These are phyloP conservation scores for Eucalyptus sp. DNA, from an alignment of 345 rosid species.

Conservation along the genomic window DNA sequence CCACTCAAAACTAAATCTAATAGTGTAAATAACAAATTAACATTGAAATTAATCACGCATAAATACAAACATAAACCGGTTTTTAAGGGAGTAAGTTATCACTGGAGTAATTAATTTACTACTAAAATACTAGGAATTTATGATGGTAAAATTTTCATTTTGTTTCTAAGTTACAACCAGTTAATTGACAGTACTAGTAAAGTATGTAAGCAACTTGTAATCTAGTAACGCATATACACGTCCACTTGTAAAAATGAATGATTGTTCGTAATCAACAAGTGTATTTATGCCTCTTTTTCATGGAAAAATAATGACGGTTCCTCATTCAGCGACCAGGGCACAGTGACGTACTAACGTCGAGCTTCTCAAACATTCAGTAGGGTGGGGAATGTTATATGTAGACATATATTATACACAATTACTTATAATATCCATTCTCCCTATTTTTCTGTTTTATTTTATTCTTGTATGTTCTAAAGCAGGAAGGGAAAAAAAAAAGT, in stretches of 20 bases:
- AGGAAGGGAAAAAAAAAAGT: too few relatives aligned
- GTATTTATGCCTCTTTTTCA: neutral
- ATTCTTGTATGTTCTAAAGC: too few relatives aligned
- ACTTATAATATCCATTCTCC: too few relatives aligned
- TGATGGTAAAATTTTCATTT: neutral
- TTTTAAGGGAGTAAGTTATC: neutral
- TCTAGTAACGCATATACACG: accelerated
- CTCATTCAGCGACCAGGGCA: too few relatives aligned
- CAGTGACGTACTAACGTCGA: too few relatives aligned
- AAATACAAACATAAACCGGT: neutral
- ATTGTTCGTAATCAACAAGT: neutral
- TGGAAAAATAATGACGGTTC: too few relatives aligned
- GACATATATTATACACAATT: too few relatives aligned
- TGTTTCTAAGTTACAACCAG: neutral
- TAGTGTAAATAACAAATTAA: neutral
- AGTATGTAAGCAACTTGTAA: neutral
- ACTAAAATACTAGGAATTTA: too few relatives aligned
- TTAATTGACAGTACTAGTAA: neutral
- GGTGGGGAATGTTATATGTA: too few relatives aligned
- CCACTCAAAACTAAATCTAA: neutral
- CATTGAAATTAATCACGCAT: neutral
- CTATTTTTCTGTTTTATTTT: too few relatives aligned
- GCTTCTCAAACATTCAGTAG: too few relatives aligned
- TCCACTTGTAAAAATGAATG: neutral
- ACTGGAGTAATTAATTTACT: neutral